Conservation (phyloP, 2,329 filamentous ascomycete species). For the Cytospora piceicola region DNA sequence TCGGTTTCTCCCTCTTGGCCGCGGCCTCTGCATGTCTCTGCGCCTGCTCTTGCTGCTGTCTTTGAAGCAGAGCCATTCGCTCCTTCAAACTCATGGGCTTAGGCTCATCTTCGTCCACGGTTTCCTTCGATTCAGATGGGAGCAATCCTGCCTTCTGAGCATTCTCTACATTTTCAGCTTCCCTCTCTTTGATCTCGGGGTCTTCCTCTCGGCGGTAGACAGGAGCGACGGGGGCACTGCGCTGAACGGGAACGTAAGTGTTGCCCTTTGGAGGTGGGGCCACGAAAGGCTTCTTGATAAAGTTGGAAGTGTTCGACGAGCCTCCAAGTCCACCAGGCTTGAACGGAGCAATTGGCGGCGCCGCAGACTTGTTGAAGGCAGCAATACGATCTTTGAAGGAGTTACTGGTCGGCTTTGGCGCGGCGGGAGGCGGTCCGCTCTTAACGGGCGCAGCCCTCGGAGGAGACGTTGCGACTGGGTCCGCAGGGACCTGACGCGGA, state of each 20-base stretch:
- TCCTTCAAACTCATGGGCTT: conserved; percentile 95
- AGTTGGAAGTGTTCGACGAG: conserved; percentile 61
- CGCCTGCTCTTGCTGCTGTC: conserved; percentile 89
- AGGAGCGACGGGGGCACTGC: conserved; percentile 72
- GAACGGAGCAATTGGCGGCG: conserved; percentile 86
- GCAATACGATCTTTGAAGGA: conserved; percentile 96
- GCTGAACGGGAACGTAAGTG: conserved; percentile 79
- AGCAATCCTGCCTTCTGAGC: conserved; percentile 71
- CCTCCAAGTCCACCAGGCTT: conserved; percentile 69
- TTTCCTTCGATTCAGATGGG: conserved; percentile 50
- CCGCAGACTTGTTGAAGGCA: conserved; percentile 90
- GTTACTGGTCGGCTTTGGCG: conserved; percentile 73
- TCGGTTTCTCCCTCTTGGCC: conserved; percentile 86
- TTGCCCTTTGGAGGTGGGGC: conserved; percentile 92
- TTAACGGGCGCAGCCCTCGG: conserved; percentile 46
- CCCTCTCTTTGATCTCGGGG: conserved; percentile 68
- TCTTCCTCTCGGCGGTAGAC: conserved; percentile 89
- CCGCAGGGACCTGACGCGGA: conserved; percentile 38
- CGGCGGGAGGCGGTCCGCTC: conserved; percentile 65
- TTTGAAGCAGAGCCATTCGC: conserved; percentile 89
- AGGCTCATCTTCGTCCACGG: conserved; percentile 74
- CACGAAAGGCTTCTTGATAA: conserved; percentile 97
- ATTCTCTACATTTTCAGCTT: conserved; percentile 67
- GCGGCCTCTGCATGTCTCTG: conserved; percentile 77
- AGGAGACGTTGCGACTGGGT: conserved; percentile 31